phyloP scores from a whole-genome alignment of 768 basidiomycete genomes.

The Rhizopogon roseolus region DNA sequence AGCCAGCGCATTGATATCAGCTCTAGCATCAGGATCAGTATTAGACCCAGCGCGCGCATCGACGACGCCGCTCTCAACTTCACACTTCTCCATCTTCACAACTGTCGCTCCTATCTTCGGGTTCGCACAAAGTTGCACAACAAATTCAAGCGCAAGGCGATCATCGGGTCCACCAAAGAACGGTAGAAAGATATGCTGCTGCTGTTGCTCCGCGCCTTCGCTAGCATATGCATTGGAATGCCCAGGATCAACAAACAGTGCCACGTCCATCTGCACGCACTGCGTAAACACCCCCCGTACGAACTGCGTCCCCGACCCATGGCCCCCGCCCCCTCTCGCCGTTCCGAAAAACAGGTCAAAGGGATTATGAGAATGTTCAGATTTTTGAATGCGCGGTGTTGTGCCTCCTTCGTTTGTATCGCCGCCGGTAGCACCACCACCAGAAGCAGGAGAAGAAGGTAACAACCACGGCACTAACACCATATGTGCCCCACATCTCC shows the following conservation, averaged over 20 bases:
- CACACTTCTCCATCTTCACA: constrained; percentile 54
- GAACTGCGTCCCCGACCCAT: constrained; percentile 62
- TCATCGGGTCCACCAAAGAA: constrained; percentile 97
- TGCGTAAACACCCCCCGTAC: constrained; percentile 76
- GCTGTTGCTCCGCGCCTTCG: constrained; percentile 27
- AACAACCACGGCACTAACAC: constrained; percentile 82
- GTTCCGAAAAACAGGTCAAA: constrained; percentile 64
- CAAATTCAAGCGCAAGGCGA: constrained; percentile 78
- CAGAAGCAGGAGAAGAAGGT: constrained; percentile 18
- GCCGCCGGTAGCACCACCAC: not conserved
- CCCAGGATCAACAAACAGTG: constrained; percentile 73
- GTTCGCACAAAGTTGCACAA: constrained; percentile 77
- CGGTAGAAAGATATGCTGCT: constrained; percentile 73
- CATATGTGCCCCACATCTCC: constrained; percentile 56
- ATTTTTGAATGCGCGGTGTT: constrained; percentile 11
- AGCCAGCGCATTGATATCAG: constrained; percentile 22
- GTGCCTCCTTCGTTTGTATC: not conserved
- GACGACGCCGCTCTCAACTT: constrained; percentile 24
- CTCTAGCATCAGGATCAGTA: constrained; percentile 19
- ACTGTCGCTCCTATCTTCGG: constrained; percentile 69
- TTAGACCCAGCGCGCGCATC: not conserved
- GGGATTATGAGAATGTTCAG: constrained; percentile 48
- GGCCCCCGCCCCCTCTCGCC: constrained; percentile 18
- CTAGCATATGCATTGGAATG: constrained; percentile 11
- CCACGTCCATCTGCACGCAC: constrained; percentile 64